Evolutionary conservation across 495 filamentous ascomycete species (phyloP), one percentile per base, ranked within the genome.

Genomic region (Daldinia bambusicola): DNA sequence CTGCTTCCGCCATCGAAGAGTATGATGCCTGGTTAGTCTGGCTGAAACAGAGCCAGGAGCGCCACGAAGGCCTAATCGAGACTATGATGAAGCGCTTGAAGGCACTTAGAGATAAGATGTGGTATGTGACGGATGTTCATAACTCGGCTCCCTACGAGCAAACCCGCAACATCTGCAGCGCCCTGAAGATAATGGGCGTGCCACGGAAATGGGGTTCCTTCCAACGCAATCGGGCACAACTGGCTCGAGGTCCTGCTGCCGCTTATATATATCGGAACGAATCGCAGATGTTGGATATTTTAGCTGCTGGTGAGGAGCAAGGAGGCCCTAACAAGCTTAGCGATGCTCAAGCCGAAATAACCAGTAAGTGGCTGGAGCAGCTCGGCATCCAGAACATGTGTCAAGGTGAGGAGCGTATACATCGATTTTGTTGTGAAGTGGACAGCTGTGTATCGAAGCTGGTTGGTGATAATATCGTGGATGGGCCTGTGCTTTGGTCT

Each of bases 111-210:
- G 91, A 96, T 78, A 98, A 98, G 84, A 97, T 97, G 93, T 99
- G 95, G 95, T 99, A 97, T 78, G 92, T 95, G 70, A 97, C 94
- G 6, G 95, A 98, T 78, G 95, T 98, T 48, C 90, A 91, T 61
- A 95, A 97, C 74, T 98, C 95, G 16, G 92, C 88, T 45, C 86
- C 88, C 2, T 99, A 97, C 74, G 95, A 97, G 65, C 92, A 96
- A 77, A 93, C 93, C 22, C 89, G 90, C 65, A 90, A 95, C 76
- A 90, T 99, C 10, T 92, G 93, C 10, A 84, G 90, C 63, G 95
- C 95, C 34, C 80, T 99, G 51, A 95, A 94, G 77, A 92, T 89
- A n/a, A 99, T 99, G 95, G 90, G 87, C n/a, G 80, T 82, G 71
- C 86, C 86, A 38, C 81, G 85, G 22, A 80, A 81, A 69, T 84